These are phyloP conservation scores for Metrosideros polymorpha DNA, from an alignment of 441 rosid species.

Conservation along the genomic window DNA sequence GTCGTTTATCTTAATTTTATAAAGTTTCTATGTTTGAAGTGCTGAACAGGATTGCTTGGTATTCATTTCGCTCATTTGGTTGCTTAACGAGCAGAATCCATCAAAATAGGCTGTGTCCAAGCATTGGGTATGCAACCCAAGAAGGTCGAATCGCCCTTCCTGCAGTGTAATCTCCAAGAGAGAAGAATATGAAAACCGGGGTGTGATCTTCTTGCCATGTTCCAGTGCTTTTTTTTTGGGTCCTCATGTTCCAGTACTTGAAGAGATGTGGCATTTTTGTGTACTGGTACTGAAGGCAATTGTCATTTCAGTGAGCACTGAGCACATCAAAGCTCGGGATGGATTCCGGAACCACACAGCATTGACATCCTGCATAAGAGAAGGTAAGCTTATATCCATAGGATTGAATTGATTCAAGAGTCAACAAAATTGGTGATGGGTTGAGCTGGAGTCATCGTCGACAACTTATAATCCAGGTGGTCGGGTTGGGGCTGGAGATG, in stretches of 20 bases:
- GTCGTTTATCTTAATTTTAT: not conserved
- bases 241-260: slow-evolving; percentile 9
- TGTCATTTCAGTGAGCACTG: not conserved
- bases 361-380: slow-evolving; percentile 30
- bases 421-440: not conserved
- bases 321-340: not conserved
- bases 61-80: slow-evolving; percentile 8
- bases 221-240: slow-evolving; percentile 9
- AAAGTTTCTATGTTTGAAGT: not conserved
- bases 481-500: not conserved
- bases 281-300: slow-evolving; percentile 12
- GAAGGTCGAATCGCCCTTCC: not conserved
- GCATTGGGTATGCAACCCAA: not conserved
- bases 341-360: slow-evolving; percentile 48
- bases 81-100: slow-evolving; percentile 16
- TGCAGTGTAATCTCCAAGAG: slow-evolving; percentile 11
- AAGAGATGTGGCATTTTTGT: slow-evolving; percentile 6
- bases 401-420: not conserved
- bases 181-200: slow-evolving; percentile 18
- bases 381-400: not conserved
- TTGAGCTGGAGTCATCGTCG: not conserved
- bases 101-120: slow-evolving; percentile 17
- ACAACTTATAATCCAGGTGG: not conserved
- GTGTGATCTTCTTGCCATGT: slow-evolving; percentile 16
- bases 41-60: not conserved